phyloP scores from a whole-genome alignment of 1,284 basidiomycete species.

The Gomphus bonarii region DNA sequence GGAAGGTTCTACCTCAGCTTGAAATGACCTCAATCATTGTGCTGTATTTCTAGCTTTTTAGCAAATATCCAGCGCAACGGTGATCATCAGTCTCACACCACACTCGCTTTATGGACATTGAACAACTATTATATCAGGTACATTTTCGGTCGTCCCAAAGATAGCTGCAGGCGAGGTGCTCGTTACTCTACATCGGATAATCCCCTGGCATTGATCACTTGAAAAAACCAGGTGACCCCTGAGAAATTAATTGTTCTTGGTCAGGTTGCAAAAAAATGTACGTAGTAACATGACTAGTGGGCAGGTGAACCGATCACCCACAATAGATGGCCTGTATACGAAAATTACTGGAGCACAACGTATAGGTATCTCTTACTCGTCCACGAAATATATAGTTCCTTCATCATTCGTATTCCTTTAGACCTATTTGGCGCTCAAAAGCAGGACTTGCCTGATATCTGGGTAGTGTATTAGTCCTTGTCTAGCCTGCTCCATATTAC shows the following conservation, averaged over 20 bases:
- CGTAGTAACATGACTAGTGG: constrained; percentile 4
- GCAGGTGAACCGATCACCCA: neutral
- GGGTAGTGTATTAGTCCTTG: constrained; percentile 25
- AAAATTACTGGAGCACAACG: constrained; percentile 44
- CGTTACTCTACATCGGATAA: neutral
- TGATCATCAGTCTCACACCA: constrained; percentile 8
- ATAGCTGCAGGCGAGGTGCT: constrained; percentile 51
- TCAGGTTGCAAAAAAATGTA: constrained; percentile 59
- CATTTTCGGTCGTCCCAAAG: constrained; percentile 67
- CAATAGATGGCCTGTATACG: constrained; percentile 46
- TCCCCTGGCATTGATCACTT: neutral
- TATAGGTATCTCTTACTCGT: constrained; percentile 5
- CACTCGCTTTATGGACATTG: neutral
- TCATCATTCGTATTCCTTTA: constrained; percentile 43
- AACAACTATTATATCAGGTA: constrained; percentile 22
- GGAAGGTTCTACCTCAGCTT: neutral
- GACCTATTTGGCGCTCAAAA: constrained; percentile 71
- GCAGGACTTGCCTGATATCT: constrained; percentile 67
- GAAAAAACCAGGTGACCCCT: constrained; percentile 40
- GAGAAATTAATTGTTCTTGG: constrained; percentile 63
- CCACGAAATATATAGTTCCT: neutral
- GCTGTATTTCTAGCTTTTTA: constrained; percentile 34
- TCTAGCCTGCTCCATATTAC: neutral
- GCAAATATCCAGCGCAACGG: constrained; percentile 74
- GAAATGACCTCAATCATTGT: neutral